phyloP scores from a whole-genome alignment of 179 eudicot species.

The Spergularia azorica region DNA sequence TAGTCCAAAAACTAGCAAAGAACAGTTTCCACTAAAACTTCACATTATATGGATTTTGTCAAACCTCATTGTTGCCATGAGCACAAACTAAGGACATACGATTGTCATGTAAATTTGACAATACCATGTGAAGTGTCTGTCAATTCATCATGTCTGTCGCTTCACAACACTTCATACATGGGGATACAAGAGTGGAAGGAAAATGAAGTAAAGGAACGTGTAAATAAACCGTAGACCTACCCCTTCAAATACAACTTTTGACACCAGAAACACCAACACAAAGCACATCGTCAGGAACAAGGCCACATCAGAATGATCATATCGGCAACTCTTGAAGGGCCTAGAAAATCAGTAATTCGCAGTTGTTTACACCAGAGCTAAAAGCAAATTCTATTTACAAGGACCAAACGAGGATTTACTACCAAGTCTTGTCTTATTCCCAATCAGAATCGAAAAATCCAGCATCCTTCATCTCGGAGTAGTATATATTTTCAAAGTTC shows the following conservation, averaged over 20 bases:
- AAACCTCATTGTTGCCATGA: no score
- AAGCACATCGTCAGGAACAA: neutral
- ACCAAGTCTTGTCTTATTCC: constrained; percentile 40
- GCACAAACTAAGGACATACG: no score
- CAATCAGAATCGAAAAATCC: constrained; percentile 87
- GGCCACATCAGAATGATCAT: neutral
- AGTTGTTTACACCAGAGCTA: constrained; percentile 9
- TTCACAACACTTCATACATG: neutral
- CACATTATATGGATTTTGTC: no score
- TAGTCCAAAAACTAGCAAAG: no score
- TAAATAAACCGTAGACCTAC: neutral
- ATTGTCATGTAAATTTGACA: no score
- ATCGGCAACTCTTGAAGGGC: neutral
- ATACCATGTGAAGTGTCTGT: no score
- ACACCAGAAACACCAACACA: neutral
- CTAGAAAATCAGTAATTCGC: neutral
- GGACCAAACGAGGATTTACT: neutral
- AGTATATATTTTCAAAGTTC: constrained; percentile 77
- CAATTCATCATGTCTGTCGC: no score
- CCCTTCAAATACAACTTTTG: neutral
- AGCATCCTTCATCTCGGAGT: constrained; percentile 95
- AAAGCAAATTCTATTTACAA: constrained; percentile 30
- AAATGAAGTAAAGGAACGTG: neutral
- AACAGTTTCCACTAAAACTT: no score
- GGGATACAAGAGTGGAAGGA: neutral